A percentile compares a stretch with the other conserved stretches of the same genome.
These are phyloP conservation scores for Maudiozyma humilis DNA, from an alignment of 1,139 yeast species.

Conservation along the genomic window DNA sequence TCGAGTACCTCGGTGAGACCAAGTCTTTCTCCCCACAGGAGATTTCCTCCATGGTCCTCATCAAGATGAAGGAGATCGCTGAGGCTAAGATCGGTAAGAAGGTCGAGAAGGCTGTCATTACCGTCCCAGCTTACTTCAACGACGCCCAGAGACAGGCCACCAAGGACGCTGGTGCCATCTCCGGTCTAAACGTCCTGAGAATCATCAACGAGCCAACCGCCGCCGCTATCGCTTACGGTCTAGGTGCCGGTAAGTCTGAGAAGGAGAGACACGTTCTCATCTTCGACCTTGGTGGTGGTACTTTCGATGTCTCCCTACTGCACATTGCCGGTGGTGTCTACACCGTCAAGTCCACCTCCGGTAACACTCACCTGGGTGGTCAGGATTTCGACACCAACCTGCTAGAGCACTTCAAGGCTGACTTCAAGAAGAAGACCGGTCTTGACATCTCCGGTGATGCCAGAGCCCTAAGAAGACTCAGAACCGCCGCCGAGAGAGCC, in stretches of 20 bases:
- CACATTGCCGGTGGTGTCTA: conserved; percentile 98
- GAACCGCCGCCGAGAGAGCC: conserved; percentile 99
- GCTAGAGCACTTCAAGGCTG: conserved; percentile 87
- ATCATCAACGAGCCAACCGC: conserved; percentile 60
- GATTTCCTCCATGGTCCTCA: conserved; percentile 83
- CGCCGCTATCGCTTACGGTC: conserved; percentile 92
- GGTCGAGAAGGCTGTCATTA: conserved; percentile 86
- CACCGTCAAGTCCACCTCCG: conserved; percentile 99
- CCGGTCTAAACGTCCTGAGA: too few species aligned
- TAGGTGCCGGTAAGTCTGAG: conserved; percentile 85
- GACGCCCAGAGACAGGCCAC: too few species aligned
- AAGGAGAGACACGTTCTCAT: conserved; percentile 85
- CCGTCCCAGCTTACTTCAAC: conserved; percentile 76
- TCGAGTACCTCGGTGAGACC: conserved; percentile 58
- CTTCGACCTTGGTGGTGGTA: too few species aligned
- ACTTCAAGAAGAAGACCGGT: conserved; percentile 96
- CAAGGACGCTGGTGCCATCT: too few species aligned
- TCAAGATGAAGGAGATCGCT: conserved; percentile 88
- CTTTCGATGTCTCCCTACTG: conserved; percentile 77
- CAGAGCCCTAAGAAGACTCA: conserved; percentile 84
- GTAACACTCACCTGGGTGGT: conserved; percentile 66
- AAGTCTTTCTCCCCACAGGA: conserved; percentile 84
- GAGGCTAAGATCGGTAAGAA: conserved; percentile 84
- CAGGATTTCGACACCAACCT: conserved; percentile 97
- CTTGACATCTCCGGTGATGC: conserved; percentile 67